phyloP scores from a whole-genome alignment of 2,329 filamentous ascomycete species.

The Endocalyx cinctus region DNA sequence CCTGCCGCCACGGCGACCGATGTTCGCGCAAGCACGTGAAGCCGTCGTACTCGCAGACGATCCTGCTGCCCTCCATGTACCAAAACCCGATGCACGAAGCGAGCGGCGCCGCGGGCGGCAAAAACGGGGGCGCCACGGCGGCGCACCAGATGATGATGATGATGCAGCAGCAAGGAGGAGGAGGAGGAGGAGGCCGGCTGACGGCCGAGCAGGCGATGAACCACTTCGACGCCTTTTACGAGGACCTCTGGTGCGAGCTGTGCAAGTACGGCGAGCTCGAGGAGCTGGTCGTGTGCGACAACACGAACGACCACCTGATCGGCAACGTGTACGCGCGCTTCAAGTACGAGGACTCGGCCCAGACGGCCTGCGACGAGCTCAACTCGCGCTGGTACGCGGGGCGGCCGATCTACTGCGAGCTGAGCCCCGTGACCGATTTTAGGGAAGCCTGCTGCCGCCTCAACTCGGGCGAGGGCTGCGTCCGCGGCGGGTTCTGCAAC shows the following conservation, averaged over 20 bases:
- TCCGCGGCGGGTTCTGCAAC: constrained; percentile 96
- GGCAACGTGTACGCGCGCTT: constrained; percentile 99
- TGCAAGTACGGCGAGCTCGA: constrained; percentile 98
- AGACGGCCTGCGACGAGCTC: constrained; percentile 87
- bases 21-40: constrained; percentile 99
- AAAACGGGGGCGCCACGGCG: too few relatives aligned
- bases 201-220: constrained; percentile 94
- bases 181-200: too few relatives aligned
- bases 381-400: constrained; percentile 97
- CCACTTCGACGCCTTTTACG: constrained; percentile 99
- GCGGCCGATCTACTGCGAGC: constrained; percentile 94
- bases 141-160: too few relatives aligned
- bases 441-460: constrained; percentile 94
- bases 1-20: constrained; percentile 95
- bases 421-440: constrained; percentile 96
- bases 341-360: constrained; percentile 98
- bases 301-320: constrained; percentile 98
- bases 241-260: constrained; percentile 99
- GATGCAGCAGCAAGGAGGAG: too few relatives aligned
- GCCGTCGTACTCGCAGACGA: constrained; percentile 94
- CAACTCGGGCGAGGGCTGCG: constrained; percentile 92
- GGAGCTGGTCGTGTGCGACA: constrained; percentile 97
- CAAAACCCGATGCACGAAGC: constrained; percentile 97
- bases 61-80: constrained; percentile 97
- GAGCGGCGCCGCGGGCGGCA: too few relatives aligned